A percentile compares a stretch with the other conserved stretches of the same genome.
These are phyloP conservation scores for Plasmopara viticola DNA, from an alignment of 352 stramenopile genomes.

Conservation along the genomic window DNA sequence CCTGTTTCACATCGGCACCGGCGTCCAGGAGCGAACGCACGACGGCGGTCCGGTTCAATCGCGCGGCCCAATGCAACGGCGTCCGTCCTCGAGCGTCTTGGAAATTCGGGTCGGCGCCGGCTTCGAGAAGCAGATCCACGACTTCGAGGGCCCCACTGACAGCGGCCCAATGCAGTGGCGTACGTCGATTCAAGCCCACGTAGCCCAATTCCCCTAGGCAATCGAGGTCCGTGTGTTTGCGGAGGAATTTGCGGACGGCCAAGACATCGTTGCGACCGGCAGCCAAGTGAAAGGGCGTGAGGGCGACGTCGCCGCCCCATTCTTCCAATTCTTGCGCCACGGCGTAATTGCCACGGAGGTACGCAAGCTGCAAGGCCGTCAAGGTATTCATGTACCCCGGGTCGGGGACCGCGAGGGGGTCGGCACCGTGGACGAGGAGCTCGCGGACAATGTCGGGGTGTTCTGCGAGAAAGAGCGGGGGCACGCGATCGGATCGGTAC, in stretches of 20 bases:
- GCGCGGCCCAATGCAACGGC: slow-evolving; percentile 71
- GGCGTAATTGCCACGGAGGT: slow-evolving; percentile 69
- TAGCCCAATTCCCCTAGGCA: slow-evolving; percentile 80
- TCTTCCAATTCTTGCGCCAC: slow-evolving; percentile 74
- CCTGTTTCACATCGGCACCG: slow-evolving; percentile 34
- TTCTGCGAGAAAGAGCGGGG: slow-evolving; percentile 72
- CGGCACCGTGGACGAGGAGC: slow-evolving; percentile 55
- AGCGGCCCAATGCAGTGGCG: slow-evolving; percentile 71
- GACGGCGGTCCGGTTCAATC: slow-evolving; percentile 50
- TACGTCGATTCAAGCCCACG: slow-evolving; percentile 67
- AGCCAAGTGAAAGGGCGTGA: slow-evolving; percentile 72
- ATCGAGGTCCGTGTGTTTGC: slow-evolving; percentile 48
- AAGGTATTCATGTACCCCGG: slow-evolving; percentile 80
- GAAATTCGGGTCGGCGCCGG: slow-evolving; percentile 65
- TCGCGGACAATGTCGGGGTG: slow-evolving; percentile 55
- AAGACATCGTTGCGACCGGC: slow-evolving; percentile 52
- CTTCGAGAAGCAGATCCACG: slow-evolving; percentile 63
- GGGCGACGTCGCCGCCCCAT: slow-evolving; percentile 68
- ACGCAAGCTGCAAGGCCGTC: slow-evolving; percentile 69
- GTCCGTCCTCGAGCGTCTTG: slow-evolving; percentile 63
- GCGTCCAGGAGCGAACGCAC: slow-evolving; percentile 41
- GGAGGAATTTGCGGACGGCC: slow-evolving; percentile 57
- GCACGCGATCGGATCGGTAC: slow-evolving; percentile 63
- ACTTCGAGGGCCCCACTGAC: slow-evolving; percentile 52
- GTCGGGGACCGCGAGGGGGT: slow-evolving; percentile 60